A percentile compares a stretch with the other conserved stretches of the same genome.
These are phyloP conservation scores for Fusarium nematophilum DNA, from an alignment of 2,329 filamentous ascomycete genomes.

Conservation along the genomic window DNA sequence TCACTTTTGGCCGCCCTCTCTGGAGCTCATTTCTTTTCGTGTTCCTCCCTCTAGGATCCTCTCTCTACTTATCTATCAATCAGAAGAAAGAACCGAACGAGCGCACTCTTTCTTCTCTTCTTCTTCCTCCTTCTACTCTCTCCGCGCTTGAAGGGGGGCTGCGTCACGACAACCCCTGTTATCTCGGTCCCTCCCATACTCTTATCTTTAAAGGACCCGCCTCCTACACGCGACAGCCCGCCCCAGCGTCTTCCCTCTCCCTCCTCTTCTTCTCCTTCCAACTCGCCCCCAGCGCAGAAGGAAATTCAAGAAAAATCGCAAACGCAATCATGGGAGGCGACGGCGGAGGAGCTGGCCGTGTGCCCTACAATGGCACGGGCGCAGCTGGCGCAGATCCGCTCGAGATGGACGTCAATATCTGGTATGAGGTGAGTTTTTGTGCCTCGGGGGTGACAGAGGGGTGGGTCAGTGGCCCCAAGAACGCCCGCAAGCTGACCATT, in stretches of 20 bases:
- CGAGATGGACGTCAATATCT: constrained; percentile 78
- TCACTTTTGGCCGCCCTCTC: neutral
- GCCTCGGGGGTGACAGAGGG: neutral
- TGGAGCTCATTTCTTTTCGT: no score
- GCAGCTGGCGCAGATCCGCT: constrained; percentile 75
- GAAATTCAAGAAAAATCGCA: constrained; percentile 14
- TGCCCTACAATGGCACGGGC: constrained; percentile 73
- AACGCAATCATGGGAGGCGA: constrained; percentile 45
- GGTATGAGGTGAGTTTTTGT: constrained; percentile 72
- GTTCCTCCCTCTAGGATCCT: constrained; percentile 4
- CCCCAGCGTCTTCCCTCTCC: constrained; percentile 7
- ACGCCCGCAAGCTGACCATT: constrained; percentile 44
- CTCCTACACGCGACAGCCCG: constrained; percentile 12
- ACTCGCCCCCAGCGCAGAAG: constrained; percentile 25
- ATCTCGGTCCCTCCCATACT: neutral
- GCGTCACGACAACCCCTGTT: neutral
- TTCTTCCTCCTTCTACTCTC: constrained; percentile 1
- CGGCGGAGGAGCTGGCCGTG: constrained; percentile 55
- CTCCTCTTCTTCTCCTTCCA: constrained; percentile 30
- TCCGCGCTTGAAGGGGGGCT: neutral
- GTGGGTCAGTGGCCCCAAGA: constrained; percentile 30
- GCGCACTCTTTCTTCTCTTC: neutral
- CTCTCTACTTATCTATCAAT: neutral
- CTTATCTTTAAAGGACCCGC: neutral
- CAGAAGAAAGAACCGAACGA: neutral